phyloP scores from a whole-genome alignment of 306 rosid species.

The Arachis stenosperma region DNA sequence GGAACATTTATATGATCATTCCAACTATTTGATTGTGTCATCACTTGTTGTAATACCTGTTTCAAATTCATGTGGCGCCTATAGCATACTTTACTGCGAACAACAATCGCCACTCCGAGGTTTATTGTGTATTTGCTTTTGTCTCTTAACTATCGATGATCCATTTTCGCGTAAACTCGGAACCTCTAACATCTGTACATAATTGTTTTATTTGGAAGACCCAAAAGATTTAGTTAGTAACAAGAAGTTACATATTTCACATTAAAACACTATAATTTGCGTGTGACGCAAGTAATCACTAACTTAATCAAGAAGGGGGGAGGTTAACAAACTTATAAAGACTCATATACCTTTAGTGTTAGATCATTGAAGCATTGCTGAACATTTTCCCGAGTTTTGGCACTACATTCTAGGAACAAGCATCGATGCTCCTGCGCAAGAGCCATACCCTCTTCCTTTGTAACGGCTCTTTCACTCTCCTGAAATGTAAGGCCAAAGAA shows the following conservation, averaged over 20 bases:
- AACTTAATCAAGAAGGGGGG: not conserved
- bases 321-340: not conserved
- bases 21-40: conserved; percentile 27
- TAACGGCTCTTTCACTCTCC: conserved; percentile 79
- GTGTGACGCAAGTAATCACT: not conserved
- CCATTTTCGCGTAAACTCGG: conserved; percentile 75
- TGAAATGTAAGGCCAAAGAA: conserved; percentile 33
- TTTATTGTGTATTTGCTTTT: conserved; percentile 51
- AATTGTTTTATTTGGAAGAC: conserved; percentile 17
- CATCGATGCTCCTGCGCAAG: conserved; percentile 74
- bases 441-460: conserved; percentile 81
- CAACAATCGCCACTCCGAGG: conserved; percentile 59
- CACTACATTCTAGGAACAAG: conserved; percentile 83
- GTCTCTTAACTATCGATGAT: conserved; percentile 63
- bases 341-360: conserved; percentile 59
- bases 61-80: not conserved
- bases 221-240: conserved; percentile 19
- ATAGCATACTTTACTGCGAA: conserved; percentile 39
- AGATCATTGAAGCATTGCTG: conserved; percentile 77
- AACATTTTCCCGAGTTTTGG: conserved; percentile 83
- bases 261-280: not conserved
- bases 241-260: not conserved
- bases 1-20: conserved; percentile 16
- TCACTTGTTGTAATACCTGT: conserved; percentile 21
- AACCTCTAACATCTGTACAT: conserved; percentile 71